Conservation (phyloP, 495 filamentous ascomycete species). For the Neurospora sp. region DNA sequence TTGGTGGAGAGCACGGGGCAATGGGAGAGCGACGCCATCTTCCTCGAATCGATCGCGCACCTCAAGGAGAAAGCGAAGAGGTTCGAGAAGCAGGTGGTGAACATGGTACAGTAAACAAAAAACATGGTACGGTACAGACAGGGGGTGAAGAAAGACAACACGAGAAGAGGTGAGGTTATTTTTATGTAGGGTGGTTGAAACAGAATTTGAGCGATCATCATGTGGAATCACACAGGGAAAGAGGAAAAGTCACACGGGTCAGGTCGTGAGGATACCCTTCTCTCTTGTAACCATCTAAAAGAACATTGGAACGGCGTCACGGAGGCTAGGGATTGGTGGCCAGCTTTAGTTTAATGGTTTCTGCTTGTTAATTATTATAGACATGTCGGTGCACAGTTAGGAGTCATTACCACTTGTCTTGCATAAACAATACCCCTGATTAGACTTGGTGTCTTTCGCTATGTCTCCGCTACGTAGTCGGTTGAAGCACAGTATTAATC, state of each 20-base stretch:
- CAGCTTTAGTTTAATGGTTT: constrained; percentile 2
- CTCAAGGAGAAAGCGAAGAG: constrained; percentile 61
- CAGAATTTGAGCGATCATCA: neutral
- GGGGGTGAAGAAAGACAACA: neutral
- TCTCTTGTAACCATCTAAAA: constrained; percentile 5
- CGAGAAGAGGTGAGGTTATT: neutral
- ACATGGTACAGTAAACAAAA: constrained; percentile 31
- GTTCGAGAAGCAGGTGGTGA: constrained; percentile 34
- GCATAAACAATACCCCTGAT: neutral
- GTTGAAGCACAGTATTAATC: neutral
- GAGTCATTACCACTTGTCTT: neutral
- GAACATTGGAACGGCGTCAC: constrained; percentile 19
- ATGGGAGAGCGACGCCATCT: constrained; percentile 79
- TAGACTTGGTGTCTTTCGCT: neutral
- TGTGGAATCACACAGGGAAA: neutral
- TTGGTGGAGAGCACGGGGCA: constrained; percentile 90
- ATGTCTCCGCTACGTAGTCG: neutral
- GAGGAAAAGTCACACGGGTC: neutral
- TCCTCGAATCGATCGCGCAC: constrained; percentile 75
- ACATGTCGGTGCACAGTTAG: neutral
- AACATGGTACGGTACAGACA: constrained; percentile 32
- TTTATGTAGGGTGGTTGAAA: neutral
- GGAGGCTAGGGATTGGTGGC: constrained; percentile 8
- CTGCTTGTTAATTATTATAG: neutral
- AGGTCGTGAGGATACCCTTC: constrained; percentile 7